Evolutionary conservation across 495 filamentous ascomycete species (phyloP), one percentile per base, ranked within the genome.

Genomic region (Chlorociboria aeruginascens): DNA sequence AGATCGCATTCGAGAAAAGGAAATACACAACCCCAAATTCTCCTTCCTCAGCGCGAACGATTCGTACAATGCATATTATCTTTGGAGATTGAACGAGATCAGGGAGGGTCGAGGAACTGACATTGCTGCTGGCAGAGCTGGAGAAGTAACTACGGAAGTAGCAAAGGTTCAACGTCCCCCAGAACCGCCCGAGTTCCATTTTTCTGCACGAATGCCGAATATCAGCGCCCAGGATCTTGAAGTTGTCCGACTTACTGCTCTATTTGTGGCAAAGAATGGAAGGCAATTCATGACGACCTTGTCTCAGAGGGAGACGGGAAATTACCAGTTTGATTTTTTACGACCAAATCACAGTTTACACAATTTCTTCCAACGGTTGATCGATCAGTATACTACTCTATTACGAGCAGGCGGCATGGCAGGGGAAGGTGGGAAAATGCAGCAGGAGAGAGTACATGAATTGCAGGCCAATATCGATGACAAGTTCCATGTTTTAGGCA

Each of bases 241-340:
- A 50, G 82, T 97, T 46, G 80, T 98, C 49, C 81, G 82, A 54
- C 69, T 94, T 57, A 95, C 92, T 28, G 93, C 92, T 25, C 66
- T 93, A 33, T 94, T 85, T 65, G 86, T 88, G 51, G 92, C 93
- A 37, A 87, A 85, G 63, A 85, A 90, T 63, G 93, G 92, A 6
- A 81, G 89, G 51, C 78, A 79, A 16, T 98, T 87, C 64, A 83
- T 95, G 78, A 97, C 88, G 4, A 75, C 80, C 30, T 69, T 98
- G 44, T 82, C 81, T 7, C 89, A 94, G 61, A 77, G 86, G 46
- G 92, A 98, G 69, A 73, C 86, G 11, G 70, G 86, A 50, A 97
- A 98, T 64, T 90, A 76, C 59, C 93, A 98, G 62, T 98, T 97
- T 63, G 89, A 97, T 66, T 98, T 98, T 62, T 71, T 98, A 20